Percentiles rank a stretch among this genome's conserved stretches.
phyloP scores from a whole-genome alignment of 2,329 filamentous ascomycete species.

The Penicillium sp. region DNA sequence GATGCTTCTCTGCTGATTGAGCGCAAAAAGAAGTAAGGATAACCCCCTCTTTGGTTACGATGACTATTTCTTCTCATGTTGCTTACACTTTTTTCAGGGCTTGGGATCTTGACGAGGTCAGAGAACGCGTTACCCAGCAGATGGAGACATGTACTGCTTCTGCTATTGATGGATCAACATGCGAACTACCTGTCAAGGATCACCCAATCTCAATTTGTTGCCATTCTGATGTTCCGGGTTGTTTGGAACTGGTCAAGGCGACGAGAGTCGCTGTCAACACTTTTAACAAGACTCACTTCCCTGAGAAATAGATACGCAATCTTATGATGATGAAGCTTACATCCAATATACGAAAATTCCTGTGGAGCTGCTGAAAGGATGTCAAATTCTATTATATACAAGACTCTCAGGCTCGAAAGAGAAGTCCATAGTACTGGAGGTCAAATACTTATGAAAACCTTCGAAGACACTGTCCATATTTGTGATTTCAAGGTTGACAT shows the following conservation, averaged over 20 bases:
- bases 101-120: not conserved
- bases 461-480: too few species aligned
- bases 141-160: not conserved
- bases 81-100: not conserved
- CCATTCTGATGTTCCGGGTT: conserved; percentile 1
- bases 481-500: too few species aligned
- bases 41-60: not conserved
- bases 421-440: too few species aligned
- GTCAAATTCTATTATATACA: too few species aligned
- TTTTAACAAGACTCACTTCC: not conserved
- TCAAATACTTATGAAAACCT: too few species aligned
- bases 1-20: conserved; percentile 58
- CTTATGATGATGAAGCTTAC: too few species aligned
- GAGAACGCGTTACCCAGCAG: not conserved
- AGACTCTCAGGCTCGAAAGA: too few species aligned
- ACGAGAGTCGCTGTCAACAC: not conserved
- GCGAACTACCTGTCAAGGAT: not conserved
- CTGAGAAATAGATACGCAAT: not conserved
- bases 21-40: conserved; percentile 55
- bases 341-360: too few species aligned
- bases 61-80: not conserved
- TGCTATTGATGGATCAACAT: not conserved
- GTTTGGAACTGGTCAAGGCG: not conserved
- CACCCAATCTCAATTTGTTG: not conserved
- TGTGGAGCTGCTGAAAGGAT: too few species aligned